Evolutionary conservation across 2,329 filamentous ascomycete species (phyloP).

Genomic region (Spiromastix sp.): DNA sequence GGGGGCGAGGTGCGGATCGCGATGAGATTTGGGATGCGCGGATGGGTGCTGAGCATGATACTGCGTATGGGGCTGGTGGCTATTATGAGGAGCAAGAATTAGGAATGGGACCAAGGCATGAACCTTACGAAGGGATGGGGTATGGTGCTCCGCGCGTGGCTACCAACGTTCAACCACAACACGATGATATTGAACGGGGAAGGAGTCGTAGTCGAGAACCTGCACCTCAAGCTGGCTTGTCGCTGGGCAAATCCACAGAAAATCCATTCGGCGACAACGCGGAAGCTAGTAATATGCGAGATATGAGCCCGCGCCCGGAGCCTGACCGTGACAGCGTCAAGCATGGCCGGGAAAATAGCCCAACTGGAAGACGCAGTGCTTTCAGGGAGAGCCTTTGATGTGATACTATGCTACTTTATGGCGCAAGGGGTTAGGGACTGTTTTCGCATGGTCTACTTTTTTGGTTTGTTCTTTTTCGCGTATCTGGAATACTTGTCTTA

Average conservation of each 20-base stretch:
- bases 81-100: constrained; percentile 73
- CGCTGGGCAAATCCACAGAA: constrained; percentile 36
- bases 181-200: constrained; percentile 27
- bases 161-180: background rate
- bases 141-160: constrained; percentile 2
- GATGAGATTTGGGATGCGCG: constrained; percentile 80
- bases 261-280: constrained; percentile 67
- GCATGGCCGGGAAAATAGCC: constrained; percentile 29
- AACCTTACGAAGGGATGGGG: constrained; percentile 19
- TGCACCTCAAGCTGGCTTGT: constrained; percentile 24
- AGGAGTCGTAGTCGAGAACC: constrained; percentile 38
- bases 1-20: constrained; percentile 13
- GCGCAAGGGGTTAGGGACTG: too few relatives aligned
- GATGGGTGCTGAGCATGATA: constrained; percentile 63
- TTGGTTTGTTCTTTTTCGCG: too few relatives aligned
- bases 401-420: background rate
- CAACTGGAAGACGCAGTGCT: constrained; percentile 58
- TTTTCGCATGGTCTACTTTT: too few relatives aligned
- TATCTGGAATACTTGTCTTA: too few relatives aligned
- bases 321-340: constrained; percentile 34
- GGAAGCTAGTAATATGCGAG: constrained; percentile 53
- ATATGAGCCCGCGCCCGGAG: constrained; percentile 68
- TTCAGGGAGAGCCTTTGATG: constrained; percentile 58
- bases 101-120: constrained; percentile 37
- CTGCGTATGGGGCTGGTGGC: constrained; percentile 43